These are phyloP conservation scores for Colletotrichum cordylinicola DNA, from an alignment of 2,329 filamentous ascomycete genomes.

Conservation along the genomic window DNA sequence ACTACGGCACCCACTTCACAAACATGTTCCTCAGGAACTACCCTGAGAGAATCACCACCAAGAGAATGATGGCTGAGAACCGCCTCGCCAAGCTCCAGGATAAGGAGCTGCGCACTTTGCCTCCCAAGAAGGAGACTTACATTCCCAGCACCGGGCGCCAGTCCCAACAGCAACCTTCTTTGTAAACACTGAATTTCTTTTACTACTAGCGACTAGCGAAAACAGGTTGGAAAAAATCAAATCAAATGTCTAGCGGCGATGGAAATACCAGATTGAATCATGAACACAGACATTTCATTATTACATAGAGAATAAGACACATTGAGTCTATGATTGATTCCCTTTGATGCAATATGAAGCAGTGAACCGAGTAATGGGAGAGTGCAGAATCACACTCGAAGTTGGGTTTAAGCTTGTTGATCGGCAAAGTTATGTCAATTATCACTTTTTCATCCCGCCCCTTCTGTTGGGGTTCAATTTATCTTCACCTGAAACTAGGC, in stretches of 20 bases:
- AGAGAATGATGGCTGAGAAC: slow-evolving; percentile 37
- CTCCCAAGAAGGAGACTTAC: background rate
- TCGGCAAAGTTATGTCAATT: background rate
- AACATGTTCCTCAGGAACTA: slow-evolving; percentile 58
- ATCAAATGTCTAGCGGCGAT: background rate
- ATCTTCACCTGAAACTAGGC: background rate
- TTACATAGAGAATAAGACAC: background rate
- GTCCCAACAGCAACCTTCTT: background rate
- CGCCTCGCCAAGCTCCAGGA: slow-evolving; percentile 29
- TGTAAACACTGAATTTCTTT: background rate
- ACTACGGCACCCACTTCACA: slow-evolving; percentile 59
- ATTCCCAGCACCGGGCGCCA: background rate
- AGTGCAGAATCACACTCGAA: background rate
- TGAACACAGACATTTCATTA: background rate
- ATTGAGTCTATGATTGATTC: background rate
- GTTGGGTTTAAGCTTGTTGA: background rate
- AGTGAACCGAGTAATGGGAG: background rate
- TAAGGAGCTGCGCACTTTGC: slow-evolving; percentile 29
- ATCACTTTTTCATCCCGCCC: background rate
- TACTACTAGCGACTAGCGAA: background rate
- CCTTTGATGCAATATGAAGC: background rate
- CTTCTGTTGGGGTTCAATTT: background rate
- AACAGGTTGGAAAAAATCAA: background rate
- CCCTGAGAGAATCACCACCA: slow-evolving; percentile 49
- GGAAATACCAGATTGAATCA: background rate